Base-by-base conservation (phyloP, 2,329 filamentous ascomycete species). In the Malbranchea zuffiana region DNA sequence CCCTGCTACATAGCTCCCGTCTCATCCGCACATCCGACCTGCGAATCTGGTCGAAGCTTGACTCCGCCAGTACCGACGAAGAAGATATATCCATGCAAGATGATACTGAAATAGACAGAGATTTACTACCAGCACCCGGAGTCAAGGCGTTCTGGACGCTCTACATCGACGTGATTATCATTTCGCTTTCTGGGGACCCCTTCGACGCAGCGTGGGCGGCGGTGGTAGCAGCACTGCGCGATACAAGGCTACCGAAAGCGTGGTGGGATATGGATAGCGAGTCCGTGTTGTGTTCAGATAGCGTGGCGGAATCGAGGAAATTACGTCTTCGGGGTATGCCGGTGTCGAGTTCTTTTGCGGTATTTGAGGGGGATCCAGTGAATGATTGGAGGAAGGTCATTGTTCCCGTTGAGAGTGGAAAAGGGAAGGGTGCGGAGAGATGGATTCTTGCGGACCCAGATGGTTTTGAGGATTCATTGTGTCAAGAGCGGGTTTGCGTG, bases 91-190 rank as follows among this genome's bases (percentile, higher is more conserved):
- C 61, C 11, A 65, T 67, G 11, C n/a, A n/a, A n/a, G 66, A 70
- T 15, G 65, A 68, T 3, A 59, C 65, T 37, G 53, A 61, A 16
- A 48, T 50, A 25, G 47, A 50, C 4, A 42, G 45, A 8, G 44
- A 49, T 1, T 47, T 46, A 17, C 44, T 46, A 29, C 30, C 46
- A 2, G 50, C 59, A 10, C 56, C 57, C 5, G 69, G 76, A 44
- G 60, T 88, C 7, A 88, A 82, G 55, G 90, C 81, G 0, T 96
- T 92, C 59, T 98, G 88, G 90, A 79, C 83, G 6, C 74, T 98
- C 13, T 95, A 94, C 60, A 82, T 98, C 47, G 88, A 96, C 54
- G 70, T 95, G n/a, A 74, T 95, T 53, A 90, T 94, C 62, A 80
- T 98, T 47, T 92, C 84, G 0, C 76, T 94, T 33, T 87, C 94